phyloP scores from a whole-genome alignment of 495 filamentous ascomycete genomes.

The Aspergillus wentii region DNA sequence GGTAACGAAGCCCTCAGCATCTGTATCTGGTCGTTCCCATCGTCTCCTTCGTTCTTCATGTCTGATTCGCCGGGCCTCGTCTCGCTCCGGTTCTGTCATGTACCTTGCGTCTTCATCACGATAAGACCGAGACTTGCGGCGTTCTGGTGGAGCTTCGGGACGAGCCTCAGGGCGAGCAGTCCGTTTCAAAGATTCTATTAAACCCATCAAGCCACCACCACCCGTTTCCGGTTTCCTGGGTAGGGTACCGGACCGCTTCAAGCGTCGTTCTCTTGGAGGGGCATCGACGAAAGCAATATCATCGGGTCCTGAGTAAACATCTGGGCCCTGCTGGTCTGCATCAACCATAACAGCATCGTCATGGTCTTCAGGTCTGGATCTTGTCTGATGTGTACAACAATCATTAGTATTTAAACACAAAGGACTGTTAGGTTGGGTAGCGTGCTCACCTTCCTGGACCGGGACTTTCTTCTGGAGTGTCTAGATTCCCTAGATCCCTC shows the following conservation, averaged over 20 bases:
- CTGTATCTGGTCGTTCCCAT: constrained; percentile 35
- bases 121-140: constrained; percentile 34
- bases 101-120: constrained; percentile 32
- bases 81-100: constrained; percentile 37
- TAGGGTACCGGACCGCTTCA: constrained; percentile 38
- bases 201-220: constrained; percentile 43
- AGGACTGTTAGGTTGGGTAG: too few species aligned
- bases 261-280: constrained; percentile 56
- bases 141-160: constrained; percentile 32
- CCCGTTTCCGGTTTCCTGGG: constrained; percentile 42
- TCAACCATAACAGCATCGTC: constrained; percentile 45
- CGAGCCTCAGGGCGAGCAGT: constrained; percentile 30
- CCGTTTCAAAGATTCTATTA: constrained; percentile 42
- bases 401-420: constrained; percentile 2
- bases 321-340: constrained; percentile 36
- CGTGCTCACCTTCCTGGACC: constrained; percentile 31
- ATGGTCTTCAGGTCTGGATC: constrained; percentile 21
- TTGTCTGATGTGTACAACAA: constrained; percentile 23
- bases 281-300: constrained; percentile 72
- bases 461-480: constrained; percentile 32
- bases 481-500: constrained; percentile 29
- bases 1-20: constrained; percentile 39
- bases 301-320: constrained; percentile 48
- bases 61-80: constrained; percentile 34
- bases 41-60: constrained; percentile 40